Percentiles rank a stretch among this genome's conserved stretches.
Conservation (phyloP, 306 rosid species). For the Quercus parvula region DNA sequence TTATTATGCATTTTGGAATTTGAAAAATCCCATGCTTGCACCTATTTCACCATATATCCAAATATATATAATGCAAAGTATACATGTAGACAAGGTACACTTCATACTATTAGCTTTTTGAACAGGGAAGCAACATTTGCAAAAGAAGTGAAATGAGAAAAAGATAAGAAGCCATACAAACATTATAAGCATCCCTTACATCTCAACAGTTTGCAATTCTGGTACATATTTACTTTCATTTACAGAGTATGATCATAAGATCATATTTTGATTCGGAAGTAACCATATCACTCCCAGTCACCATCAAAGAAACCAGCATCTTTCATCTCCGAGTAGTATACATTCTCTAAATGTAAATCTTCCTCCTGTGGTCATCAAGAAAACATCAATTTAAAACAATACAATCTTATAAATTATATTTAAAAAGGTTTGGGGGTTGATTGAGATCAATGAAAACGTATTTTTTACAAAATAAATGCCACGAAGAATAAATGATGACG, state of each 20-base stretch:
- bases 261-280: slow-evolving; percentile 8
- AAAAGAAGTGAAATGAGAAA: not conserved
- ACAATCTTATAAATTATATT: not conserved
- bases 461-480: not conserved
- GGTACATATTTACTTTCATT: slow-evolving; percentile 35
- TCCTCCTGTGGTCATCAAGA: slow-evolving; percentile 58
- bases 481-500: not conserved
- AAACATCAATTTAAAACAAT: not conserved
- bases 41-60: not conserved
- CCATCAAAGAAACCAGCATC: slow-evolving; percentile 93
- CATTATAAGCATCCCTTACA: not conserved
- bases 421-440: not conserved
- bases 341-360: slow-evolving; percentile 75
- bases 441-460: not conserved
- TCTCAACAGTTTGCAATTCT: not conserved
- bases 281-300: slow-evolving; percentile 65
- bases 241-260: slow-evolving; percentile 21
- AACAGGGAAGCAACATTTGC: not conserved
- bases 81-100: not conserved
- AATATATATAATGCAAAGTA: not conserved
- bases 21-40: not conserved
- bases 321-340: slow-evolving; percentile 94
- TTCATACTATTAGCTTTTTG: not conserved
- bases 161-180: not conserved
- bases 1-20: not conserved